Evolutionary conservation across 2,329 filamentous ascomycete genomes (phyloP).

Genomic region (Westerdykella ornata): DNA sequence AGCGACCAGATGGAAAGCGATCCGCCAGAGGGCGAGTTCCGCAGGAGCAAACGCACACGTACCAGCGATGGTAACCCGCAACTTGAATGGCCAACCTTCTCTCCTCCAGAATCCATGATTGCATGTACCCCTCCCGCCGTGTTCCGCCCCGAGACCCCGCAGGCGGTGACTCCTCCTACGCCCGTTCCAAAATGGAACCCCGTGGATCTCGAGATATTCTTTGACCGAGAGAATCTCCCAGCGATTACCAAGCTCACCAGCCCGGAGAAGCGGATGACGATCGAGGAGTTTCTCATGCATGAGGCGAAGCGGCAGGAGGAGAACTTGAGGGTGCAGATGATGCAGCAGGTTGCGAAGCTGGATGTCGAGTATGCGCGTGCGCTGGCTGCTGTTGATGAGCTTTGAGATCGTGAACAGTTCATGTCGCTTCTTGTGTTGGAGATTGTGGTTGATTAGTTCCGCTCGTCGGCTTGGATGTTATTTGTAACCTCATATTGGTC

Average conservation of each 20-base stretch:
- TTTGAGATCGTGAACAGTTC: neutral
- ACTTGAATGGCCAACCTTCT: neutral
- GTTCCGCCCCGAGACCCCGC: neutral
- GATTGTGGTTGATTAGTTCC: too few relatives aligned
- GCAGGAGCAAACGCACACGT: neutral
- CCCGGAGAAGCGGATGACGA: constrained; percentile 80
- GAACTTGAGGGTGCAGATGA: constrained; percentile 71
- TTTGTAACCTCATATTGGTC: too few relatives aligned
- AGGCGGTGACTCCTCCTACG: neutral
- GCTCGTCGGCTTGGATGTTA: too few relatives aligned
- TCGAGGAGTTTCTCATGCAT: constrained; percentile 84
- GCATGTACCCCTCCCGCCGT: neutral
- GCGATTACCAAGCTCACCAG: constrained; percentile 49
- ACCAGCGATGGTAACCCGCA: neutral
- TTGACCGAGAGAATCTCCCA: neutral
- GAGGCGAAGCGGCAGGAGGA: constrained; percentile 76
- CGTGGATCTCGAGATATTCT: neutral
- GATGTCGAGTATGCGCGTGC: constrained; percentile 76
- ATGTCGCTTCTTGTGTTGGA: too few relatives aligned
- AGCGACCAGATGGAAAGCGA: constrained; percentile 29
- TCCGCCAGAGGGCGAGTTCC: neutral
- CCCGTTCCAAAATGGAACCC: neutral
- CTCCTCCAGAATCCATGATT: neutral
- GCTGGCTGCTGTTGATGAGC: constrained; percentile 64
- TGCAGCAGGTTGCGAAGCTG: constrained; percentile 73